Conservation (phyloP, 75 land plant species). For the Sequoiadendron giganteum region DNA sequence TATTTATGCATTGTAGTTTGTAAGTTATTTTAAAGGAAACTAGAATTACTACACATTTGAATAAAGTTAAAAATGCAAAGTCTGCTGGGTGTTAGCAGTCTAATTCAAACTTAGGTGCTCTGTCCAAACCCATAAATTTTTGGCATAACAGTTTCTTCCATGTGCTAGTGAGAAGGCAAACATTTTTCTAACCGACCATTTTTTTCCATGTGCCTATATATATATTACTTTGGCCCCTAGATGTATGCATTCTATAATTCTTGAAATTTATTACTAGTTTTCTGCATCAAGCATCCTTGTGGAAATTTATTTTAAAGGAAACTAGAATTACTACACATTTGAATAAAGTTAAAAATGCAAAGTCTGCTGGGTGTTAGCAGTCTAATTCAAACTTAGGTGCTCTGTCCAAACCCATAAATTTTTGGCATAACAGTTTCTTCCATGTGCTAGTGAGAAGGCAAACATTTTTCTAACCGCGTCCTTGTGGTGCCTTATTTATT, state of each 20-base stretch:
- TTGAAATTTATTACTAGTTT: too few species aligned
- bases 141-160: neutral
- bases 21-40: neutral
- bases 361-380: neutral
- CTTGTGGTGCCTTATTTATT: too few species aligned
- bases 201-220: too few species aligned
- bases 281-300: too few species aligned
- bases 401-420: neutral
- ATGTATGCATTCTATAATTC: too few species aligned
- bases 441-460: too few species aligned
- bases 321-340: neutral
- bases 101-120: too few species aligned
- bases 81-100: neutral
- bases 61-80: neutral
- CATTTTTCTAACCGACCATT: too few species aligned
- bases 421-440: neutral
- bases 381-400: too few species aligned
- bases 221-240: too few species aligned
- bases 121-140: neutral
- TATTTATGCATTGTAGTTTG: neutral
- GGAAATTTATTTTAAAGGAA: neutral
- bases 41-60: neutral
- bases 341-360: neutral
- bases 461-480: too few species aligned
- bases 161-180: too few species aligned